Percentiles rank a stretch among this genome's conserved stretches.
These are phyloP conservation scores for Aspergillus haitiensis DNA, from an alignment of 495 filamentous ascomycete genomes.

Conservation along the genomic window DNA sequence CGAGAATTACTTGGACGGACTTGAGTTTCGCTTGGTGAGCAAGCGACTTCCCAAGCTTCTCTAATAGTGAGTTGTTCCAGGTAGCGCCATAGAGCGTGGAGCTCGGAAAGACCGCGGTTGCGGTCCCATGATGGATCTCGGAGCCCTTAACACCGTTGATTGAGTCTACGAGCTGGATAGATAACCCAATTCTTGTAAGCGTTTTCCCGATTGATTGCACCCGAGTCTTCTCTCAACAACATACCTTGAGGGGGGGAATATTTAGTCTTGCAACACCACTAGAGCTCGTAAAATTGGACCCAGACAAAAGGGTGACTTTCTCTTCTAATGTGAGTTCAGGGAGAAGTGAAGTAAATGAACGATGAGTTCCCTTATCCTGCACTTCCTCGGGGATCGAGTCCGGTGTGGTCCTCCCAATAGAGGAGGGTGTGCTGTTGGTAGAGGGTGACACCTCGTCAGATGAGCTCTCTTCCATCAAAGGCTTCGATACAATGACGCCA, in stretches of 20 bases:
- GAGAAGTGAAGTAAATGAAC: neutral
- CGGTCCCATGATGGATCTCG: conserved; percentile 7
- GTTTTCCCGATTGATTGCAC: neutral
- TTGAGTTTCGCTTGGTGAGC: conserved; percentile 3
- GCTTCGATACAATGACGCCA: no score
- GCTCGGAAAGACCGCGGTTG: conserved; percentile 6
- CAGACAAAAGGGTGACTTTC: neutral
- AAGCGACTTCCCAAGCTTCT: neutral
- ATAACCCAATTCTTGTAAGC: neutral
- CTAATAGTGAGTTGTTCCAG: conserved; percentile 8
- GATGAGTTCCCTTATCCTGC: neutral
- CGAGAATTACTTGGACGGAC: conserved; percentile 7
- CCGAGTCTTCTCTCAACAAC: neutral
- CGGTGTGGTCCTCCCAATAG: neutral
- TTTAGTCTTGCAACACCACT: conserved; percentile 1
- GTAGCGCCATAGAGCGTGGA: conserved; percentile 4
- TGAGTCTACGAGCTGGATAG: conserved; percentile 2
- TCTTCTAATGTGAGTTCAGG: neutral
- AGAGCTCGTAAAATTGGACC: neutral
- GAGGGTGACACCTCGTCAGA: no score
- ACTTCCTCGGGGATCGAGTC: neutral
- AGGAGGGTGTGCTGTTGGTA: no score
- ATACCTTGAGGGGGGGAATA: conserved; percentile 6
- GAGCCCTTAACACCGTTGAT: conserved; percentile 7
- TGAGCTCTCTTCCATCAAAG: no score